phyloP scores from a whole-genome alignment of 768 basidiomycete species.

The Rhizopogon rudus region DNA sequence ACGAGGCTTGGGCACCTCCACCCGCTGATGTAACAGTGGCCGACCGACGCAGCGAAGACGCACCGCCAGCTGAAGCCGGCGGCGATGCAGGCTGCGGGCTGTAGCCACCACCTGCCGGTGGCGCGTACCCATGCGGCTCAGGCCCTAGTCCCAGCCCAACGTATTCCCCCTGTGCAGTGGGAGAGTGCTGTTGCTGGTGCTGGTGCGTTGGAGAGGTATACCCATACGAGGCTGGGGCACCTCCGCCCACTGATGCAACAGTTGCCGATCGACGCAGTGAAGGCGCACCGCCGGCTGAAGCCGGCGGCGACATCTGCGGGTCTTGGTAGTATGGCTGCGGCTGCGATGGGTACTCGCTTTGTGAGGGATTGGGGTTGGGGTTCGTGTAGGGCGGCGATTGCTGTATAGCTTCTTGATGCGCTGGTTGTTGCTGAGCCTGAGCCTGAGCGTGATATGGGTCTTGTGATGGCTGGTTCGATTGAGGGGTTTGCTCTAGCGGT shows the following conservation, averaged over 20 bases:
- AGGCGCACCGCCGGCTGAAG: neutral
- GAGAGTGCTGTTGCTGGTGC: conserved; percentile 12
- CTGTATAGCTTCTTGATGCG: conserved; percentile 9
- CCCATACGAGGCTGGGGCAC: conserved; percentile 10
- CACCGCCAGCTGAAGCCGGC: neutral
- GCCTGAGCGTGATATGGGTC: conserved; percentile 2
- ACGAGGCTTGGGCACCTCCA: conserved; percentile 5
- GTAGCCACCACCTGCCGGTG: conserved; percentile 9
- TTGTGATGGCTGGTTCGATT: conserved; percentile 2
- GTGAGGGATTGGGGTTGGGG: conserved; percentile 4
- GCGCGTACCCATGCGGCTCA: conserved; percentile 15
- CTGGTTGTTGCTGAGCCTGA: conserved; percentile 11
- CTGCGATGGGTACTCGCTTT: conserved; percentile 12
- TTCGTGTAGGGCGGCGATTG: conserved; percentile 13
- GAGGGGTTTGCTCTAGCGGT: conserved; percentile 9
- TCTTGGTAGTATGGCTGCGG: conserved; percentile 15
- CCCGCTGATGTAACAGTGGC: neutral
- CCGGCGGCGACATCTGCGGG: neutral
- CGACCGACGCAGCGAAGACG: neutral
- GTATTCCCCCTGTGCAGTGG: neutral
- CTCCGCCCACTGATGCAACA: neutral
- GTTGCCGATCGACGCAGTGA: neutral
- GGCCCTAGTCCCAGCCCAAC: conserved; percentile 7
- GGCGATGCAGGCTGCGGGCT: neutral
- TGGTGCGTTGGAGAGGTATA: conserved; percentile 16